Percentiles rank a stretch among this genome's conserved stretches.
Conservation (phyloP, 1,284 basidiomycete genomes). For the Leccinum pachyderme region DNA sequence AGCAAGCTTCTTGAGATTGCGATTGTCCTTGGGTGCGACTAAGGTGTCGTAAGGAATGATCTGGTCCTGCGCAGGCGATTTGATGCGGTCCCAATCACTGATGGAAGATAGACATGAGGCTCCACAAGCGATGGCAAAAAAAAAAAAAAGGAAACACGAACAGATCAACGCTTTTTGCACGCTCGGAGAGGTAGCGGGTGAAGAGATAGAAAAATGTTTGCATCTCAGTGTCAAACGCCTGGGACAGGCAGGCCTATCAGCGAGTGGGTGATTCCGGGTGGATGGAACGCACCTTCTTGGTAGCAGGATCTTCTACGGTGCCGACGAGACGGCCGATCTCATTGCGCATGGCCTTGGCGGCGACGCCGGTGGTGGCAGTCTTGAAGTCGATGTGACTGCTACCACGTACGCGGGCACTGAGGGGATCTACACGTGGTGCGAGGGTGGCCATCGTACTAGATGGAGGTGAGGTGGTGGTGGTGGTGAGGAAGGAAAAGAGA, state of each 20-base stretch:
- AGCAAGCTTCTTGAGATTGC: constrained; percentile 90
- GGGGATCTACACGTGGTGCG: constrained; percentile 58
- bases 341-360: constrained; percentile 98
- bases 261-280: constrained; percentile 1
- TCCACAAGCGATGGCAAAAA: neutral
- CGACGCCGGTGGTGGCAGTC: constrained; percentile 96
- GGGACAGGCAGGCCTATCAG: constrained; percentile 11
- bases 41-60: constrained; percentile 88
- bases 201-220: constrained; percentile 99
- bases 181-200: constrained; percentile 95
- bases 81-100: constrained; percentile 97
- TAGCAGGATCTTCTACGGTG: constrained; percentile 74
- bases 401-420: constrained; percentile 66
- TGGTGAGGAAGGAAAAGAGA: constrained; percentile 20
- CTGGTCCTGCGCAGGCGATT: constrained; percentile 91
- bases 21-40: constrained; percentile 55
- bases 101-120: constrained; percentile 13
- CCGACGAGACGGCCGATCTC: constrained; percentile 93
- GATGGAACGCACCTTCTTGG: constrained; percentile 70
- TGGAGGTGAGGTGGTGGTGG: constrained; percentile 8
- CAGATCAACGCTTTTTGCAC: constrained; percentile 94
- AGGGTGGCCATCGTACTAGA: constrained; percentile 52
- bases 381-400: constrained; percentile 87
- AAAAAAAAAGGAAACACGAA: constrained; percentile 45
- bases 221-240: constrained; percentile 99